Evolutionary conservation across 371 early-diverging fungal genomes (phyloP), one percentile per base, ranked within the genome.

Genomic region (Coemansia linderi): DNA sequence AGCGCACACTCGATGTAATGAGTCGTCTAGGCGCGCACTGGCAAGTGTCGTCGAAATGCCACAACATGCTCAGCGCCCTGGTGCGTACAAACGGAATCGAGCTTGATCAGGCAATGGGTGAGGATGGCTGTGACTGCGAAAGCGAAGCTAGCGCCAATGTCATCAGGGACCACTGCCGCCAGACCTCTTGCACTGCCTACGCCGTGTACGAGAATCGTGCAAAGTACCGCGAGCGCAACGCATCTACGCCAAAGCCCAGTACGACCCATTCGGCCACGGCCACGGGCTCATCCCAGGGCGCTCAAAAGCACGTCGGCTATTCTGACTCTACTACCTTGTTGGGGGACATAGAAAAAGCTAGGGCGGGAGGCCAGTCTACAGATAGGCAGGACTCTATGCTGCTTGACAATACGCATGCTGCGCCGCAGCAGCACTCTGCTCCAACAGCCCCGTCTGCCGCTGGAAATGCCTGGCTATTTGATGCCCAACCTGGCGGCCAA

Each of bases 1-100:
- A 78, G 66, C 77, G 77, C 63, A 76, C 77, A 10, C 69, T 76
- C 22, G 61, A 76, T n/a, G 77, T 72, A 59, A 76, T 76, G 69
- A 76, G 77, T 40, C 69, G 77, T 8, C 72, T 72, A 8, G 77
- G 77, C 12, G 77, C 77, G 12, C 77, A 76, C 44, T 76, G 77
- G 77, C 73, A 72, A 37, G 77, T 76, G 12, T 76, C 77, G 7
- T 76, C 72, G 60, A 76, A 76, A 61, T 76, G 77, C 69, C 72
- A 76, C 65, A 76, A 69, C 12, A 76, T 76, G 77, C 69, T 76
- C 17, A 76, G 63, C 43, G 65, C 72, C 22, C 73, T 76, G 5
- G 73, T 76, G 43, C 68, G 77, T 2, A 63, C 77, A 31, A 76
- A 76, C 63, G 46, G 66, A 6, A 76, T 76, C n/a, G 77, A 60